Percentiles rank a stretch among this genome's conserved stretches.
phyloP scores from a whole-genome alignment of 352 stramenopile species.

The Globisporangium recalcitrans region DNA sequence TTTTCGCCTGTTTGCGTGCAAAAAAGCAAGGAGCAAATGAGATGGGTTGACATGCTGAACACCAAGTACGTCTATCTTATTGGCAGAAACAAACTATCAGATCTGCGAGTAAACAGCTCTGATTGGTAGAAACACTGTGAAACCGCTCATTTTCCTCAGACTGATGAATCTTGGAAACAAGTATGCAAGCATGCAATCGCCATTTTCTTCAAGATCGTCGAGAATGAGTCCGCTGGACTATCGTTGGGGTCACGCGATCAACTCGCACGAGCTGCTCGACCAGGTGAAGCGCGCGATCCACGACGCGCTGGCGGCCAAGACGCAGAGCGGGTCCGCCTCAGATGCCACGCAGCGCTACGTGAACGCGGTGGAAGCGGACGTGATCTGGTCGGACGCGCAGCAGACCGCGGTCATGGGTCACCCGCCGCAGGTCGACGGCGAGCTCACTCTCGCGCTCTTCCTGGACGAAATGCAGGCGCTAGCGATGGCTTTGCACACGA shows the following conservation, averaged over 20 bases:
- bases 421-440: slow-evolving; percentile 45
- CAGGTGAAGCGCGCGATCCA: slow-evolving; percentile 28
- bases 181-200: no score
- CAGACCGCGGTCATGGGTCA: slow-evolving; percentile 61
- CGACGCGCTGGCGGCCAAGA: slow-evolving; percentile 2
- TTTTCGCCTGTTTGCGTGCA: slow-evolving; percentile 1
- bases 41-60: background rate
- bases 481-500: background rate
- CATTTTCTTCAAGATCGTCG: no score
- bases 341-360: slow-evolving; percentile 20
- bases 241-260: slow-evolving; percentile 64
- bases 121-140: background rate
- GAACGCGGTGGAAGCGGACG: slow-evolving; percentile 67
- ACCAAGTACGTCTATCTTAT: background rate
- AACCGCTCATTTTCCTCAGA: no score
- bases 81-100: background rate
- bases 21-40: background rate
- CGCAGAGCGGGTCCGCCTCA: background rate
- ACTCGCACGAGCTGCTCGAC: slow-evolving; percentile 34
- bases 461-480: slow-evolving; percentile 43
- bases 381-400: slow-evolving; percentile 56
- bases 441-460: slow-evolving; percentile 44
- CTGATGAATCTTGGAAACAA: no score
- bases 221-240: slow-evolving; percentile 50
- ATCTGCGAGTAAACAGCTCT: no score